Evolutionary conservation across 768 basidiomycete species (phyloP).

Genomic region (Cystofilobasidium bisporidii): DNA sequence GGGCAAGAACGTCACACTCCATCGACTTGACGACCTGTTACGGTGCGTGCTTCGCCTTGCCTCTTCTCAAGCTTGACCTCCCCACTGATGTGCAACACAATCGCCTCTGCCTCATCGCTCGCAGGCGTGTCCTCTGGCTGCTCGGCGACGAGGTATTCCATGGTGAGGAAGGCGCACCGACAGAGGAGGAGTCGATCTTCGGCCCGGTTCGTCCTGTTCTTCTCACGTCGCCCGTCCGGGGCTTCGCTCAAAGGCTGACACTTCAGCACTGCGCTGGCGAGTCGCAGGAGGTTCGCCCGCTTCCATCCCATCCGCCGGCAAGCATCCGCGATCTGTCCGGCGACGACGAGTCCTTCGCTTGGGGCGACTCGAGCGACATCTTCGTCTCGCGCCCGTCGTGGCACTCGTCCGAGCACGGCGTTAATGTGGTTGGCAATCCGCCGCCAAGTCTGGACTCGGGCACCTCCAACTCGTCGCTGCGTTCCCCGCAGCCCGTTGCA

Average conservation of each 20-base stretch:
- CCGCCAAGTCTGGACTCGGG: not conserved
- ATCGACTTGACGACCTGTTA: slow-evolving; percentile 15
- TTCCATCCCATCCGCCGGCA: not conserved
- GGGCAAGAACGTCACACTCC: slow-evolving; percentile 11
- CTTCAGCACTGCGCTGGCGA: not conserved
- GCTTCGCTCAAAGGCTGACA: not conserved
- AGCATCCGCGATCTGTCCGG: not conserved
- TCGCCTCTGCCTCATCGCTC: not conserved
- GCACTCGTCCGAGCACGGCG: not conserved
- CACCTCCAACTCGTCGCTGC: not conserved
- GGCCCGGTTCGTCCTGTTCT: slow-evolving; percentile 10
- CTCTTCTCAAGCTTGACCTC: too few species aligned
- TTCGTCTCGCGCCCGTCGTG: not conserved
- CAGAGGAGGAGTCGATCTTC: slow-evolving; percentile 14
- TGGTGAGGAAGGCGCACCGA: slow-evolving; percentile 12
- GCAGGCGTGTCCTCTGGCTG: slow-evolving; percentile 1
- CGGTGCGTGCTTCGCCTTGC: too few species aligned
- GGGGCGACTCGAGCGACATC: not conserved
- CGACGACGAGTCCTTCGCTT: not conserved
- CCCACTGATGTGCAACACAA: too few species aligned
- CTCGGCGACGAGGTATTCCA: slow-evolving; percentile 23
- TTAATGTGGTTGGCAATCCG: not conserved
- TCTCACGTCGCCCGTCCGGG: not conserved
- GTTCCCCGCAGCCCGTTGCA: not conserved
- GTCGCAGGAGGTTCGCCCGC: not conserved